These are phyloP conservation scores for Torulaspora quercuum DNA, from an alignment of 805 yeast species.

Conservation along the genomic window DNA sequence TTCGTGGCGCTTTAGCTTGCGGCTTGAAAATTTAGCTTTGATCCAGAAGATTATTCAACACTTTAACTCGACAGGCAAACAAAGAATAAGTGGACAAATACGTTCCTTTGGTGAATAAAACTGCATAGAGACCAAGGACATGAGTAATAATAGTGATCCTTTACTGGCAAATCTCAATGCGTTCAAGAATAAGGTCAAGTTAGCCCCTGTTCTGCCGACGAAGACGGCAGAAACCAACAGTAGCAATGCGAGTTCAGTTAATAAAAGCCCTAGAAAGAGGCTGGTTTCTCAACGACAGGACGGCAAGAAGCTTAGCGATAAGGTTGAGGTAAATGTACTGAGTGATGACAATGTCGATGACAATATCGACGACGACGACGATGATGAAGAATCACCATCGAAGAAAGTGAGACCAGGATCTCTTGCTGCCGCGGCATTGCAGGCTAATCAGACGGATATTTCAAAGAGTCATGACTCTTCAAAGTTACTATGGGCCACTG, in stretches of 20 bases:
- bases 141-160: conserved; percentile 36
- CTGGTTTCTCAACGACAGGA: conserved; percentile 14
- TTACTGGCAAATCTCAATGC: conserved; percentile 59
- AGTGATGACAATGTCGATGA: conserved; percentile 24
- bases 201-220: conserved; percentile 51
- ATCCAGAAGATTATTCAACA: too few relatives aligned
- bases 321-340: conserved; percentile 3
- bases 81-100: too few relatives aligned
- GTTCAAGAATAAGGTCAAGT: conserved; percentile 57
- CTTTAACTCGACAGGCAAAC: too few relatives aligned
- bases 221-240: conserved; percentile 32
- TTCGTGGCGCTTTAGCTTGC: too few relatives aligned
- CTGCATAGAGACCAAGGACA: too few relatives aligned
- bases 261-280: conserved; percentile 19
- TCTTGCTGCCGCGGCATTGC: conserved; percentile 33
- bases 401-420: conserved; percentile 35
- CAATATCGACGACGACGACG: conserved; percentile 24
- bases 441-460: conserved; percentile 30
- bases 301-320: conserved; percentile 3
- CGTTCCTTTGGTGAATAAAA: too few relatives aligned
- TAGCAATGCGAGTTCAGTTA: conserved; percentile 20
- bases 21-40: too few relatives aligned
- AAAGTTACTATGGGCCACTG: conserved; percentile 85
- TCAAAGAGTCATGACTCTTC: conserved; percentile 64
- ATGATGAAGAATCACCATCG: conserved; percentile 24